A percentile compares a stretch with the other conserved stretches of the same genome.
These are phyloP conservation scores for Mortierella claussenii DNA, from an alignment of 192 early-diverging fungal genomes.

Conservation along the genomic window DNA sequence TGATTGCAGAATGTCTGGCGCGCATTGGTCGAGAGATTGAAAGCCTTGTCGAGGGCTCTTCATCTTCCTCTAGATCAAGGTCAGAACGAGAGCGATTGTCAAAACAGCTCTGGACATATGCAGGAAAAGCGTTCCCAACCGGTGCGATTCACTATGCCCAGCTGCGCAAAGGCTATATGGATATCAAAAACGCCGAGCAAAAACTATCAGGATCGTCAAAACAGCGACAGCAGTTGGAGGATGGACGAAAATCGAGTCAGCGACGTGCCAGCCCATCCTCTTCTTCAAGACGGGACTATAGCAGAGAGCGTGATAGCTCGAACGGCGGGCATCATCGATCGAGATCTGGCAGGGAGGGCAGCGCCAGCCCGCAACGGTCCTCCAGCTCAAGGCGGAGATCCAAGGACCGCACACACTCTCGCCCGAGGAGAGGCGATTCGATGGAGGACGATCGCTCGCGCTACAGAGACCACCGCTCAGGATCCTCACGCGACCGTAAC, in stretches of 20 bases:
- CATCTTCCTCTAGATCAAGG: conserved; percentile 55
- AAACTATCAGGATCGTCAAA: conserved; percentile 35
- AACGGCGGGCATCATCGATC: conserved; percentile 27
- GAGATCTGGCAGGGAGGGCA: conserved; percentile 26
- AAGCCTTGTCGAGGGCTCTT: conserved; percentile 30
- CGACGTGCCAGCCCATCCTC: conserved; percentile 60
- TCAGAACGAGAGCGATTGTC: conserved; percentile 57
- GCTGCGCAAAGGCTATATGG: conserved; percentile 53
- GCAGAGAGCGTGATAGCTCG: conserved; percentile 59
- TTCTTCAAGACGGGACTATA: conserved; percentile 67
- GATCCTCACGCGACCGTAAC: conserved; percentile 33
- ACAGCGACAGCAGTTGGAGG: conserved; percentile 71
- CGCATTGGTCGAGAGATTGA: conserved; percentile 69
- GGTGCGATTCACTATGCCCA: conserved; percentile 60
- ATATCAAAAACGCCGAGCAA: conserved; percentile 35
- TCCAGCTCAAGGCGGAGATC: conserved; percentile 26
- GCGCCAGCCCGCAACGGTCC: conserved; percentile 19
- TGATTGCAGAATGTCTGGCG: conserved; percentile 64
- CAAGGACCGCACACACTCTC: conserved; percentile 26
- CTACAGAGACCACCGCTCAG: conserved; percentile 44
- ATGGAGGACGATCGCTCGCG: conserved; percentile 37
- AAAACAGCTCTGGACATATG: conserved; percentile 65
- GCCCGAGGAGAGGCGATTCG: conserved; percentile 31
- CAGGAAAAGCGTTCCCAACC: conserved; percentile 64
- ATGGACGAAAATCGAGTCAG: conserved; percentile 77